A percentile compares a stretch with the other conserved stretches of the same genome.
Evolutionary conservation across 164 flowering plant species (phyloP).

Genomic region (Chloranthus sessilifolius): DNA sequence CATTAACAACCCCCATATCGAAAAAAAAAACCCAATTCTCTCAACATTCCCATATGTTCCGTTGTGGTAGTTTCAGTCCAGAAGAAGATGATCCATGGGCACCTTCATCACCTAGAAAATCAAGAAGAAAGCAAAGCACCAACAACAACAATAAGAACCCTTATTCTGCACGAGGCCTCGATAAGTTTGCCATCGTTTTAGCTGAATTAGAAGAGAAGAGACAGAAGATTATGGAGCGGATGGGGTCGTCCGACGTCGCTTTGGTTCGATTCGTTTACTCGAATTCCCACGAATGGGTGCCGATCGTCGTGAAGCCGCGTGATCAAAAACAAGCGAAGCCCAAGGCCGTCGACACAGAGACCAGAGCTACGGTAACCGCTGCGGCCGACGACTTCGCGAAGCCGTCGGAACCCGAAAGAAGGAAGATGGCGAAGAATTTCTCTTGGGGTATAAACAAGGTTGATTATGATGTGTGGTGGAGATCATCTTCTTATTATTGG

Average conservation of each 20-base stretch:
- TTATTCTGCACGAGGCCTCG: constrained; percentile 8
- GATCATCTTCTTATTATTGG: no score
- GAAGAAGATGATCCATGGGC: constrained; percentile 1
- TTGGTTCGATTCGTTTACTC: constrained; percentile 9
- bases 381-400: no score
- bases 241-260: not conserved
- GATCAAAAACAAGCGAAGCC: constrained; percentile 1
- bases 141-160: no score
- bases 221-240: constrained; percentile 7
- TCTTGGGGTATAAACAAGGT: no score
- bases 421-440: no score
- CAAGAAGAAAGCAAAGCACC: not conserved
- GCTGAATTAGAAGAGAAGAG: constrained; percentile 7
- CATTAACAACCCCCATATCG: no score
- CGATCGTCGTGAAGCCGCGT: constrained; percentile 5
- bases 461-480: no score
- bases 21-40: no score
- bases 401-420: no score
- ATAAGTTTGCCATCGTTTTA: constrained; percentile 6
- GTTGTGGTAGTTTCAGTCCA: not conserved
- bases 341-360: no score
- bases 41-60: no score
- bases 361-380: no score
- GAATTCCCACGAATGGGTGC: constrained; percentile 8
- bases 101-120: not conserved